phyloP scores from a whole-genome alignment of 306 rosid genomes.

The Glycyrrhiza uralensis region DNA sequence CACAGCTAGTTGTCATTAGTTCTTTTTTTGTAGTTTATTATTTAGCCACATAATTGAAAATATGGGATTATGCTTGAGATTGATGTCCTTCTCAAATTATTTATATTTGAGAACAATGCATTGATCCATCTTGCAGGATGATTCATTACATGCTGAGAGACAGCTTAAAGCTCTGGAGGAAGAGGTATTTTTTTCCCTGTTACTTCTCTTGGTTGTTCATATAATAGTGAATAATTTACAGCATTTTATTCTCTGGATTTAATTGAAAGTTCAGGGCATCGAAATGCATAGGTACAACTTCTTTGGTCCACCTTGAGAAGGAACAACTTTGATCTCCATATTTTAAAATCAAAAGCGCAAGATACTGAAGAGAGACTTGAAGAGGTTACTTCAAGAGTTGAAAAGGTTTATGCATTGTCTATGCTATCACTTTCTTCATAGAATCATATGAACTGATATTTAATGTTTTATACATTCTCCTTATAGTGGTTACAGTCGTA shows the following conservation, averaged over 20 bases:
- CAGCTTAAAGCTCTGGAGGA: conserved; percentile 52
- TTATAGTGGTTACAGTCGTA: not conserved
- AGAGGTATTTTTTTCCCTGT: conserved; percentile 49
- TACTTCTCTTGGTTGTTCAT: not conserved
- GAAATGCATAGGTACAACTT: conserved; percentile 60
- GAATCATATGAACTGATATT: not conserved
- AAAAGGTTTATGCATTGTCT: conserved; percentile 46
- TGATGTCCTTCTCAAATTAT: not conserved
- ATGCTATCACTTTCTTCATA: conserved; percentile 5
- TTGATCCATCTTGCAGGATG: conserved; percentile 36
- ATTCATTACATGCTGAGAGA: conserved; percentile 36
- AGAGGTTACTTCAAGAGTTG: conserved; percentile 50
- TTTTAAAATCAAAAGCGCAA: conserved; percentile 50
- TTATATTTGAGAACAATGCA: not conserved
- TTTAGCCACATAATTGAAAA: not conserved
- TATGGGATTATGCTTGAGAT: not conserved
- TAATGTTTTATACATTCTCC: not conserved
- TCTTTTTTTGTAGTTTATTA: not conserved
- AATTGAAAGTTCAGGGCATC: conserved; percentile 39
- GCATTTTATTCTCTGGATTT: conserved; percentile 2
- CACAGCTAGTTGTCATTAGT: not conserved
- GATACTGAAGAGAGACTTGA: conserved; percentile 56
- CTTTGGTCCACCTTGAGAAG: conserved; percentile 73
- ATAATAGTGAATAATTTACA: not conserved
- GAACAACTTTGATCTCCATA: conserved; percentile 80